phyloP scores from a whole-genome alignment of 331 rosid species.

The Malus hybrid region DNA sequence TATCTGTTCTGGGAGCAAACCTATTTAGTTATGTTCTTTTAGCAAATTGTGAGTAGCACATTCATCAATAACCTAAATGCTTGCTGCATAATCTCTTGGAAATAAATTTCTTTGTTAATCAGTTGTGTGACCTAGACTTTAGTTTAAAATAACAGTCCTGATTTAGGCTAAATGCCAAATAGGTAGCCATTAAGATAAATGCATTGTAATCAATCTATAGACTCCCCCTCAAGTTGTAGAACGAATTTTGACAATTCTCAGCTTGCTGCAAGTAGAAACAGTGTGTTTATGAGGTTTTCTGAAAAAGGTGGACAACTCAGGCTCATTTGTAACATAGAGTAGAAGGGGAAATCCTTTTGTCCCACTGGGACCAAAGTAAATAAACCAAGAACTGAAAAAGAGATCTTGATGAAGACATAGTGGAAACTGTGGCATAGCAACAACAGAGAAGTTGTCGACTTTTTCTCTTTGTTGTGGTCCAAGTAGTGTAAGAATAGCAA shows the following conservation, averaged over 20 bases:
- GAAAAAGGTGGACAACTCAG: neutral
- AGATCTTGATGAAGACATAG: no score
- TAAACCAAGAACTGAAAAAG: no score
- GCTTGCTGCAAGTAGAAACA: neutral
- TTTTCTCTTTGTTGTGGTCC: no score
- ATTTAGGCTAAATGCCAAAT: neutral
- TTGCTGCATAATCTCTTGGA: neutral
- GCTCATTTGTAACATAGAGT: no score
- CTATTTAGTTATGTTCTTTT: neutral
- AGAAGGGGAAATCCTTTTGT: no score
- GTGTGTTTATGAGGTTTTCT: neutral
- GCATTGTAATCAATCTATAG: neutral
- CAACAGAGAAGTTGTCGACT: no score
- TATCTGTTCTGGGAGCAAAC: conserved; percentile 11
- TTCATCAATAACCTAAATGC: neutral
- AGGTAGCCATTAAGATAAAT: neutral
- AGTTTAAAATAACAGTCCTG: neutral
- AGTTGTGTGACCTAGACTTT: neutral
- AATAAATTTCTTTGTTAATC: neutral
- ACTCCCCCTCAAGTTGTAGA: neutral
- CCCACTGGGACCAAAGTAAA: no score
- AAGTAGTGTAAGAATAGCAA: no score
- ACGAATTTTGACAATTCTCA: no score
- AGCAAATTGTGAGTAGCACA: neutral
- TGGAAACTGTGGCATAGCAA: no score